Base-by-base conservation (phyloP, 2,329 filamentous ascomycete species). In the Cercospora sp. region DNA sequence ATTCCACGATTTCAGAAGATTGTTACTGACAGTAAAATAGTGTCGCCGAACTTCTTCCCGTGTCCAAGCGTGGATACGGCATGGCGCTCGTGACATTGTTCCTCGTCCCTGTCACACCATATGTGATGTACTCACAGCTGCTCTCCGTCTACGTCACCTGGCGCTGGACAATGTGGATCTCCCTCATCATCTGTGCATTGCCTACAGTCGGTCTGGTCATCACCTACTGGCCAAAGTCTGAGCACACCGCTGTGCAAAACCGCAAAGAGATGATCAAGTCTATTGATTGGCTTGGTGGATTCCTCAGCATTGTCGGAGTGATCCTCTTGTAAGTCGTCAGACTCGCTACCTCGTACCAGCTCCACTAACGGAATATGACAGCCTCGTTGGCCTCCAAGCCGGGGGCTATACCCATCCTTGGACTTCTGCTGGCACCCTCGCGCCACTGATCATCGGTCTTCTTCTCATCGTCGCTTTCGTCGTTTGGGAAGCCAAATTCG, bases 281-380 rank as follows among this genome's bases (percentile, higher is more conserved):
- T 49, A 82, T 85, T 55, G 85, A 87, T 66, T 83, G 81, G 60
- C 69, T 85, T 12, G 85, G 85, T 26, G 84, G 84, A 0, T 74
- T 85, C 9, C 75, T 86, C 6, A 82, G 79, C 16, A 83, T 85
- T 60, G 71, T 76, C 34, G 85, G 85, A 16, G 76, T 85, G 63
- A 79, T 85, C 9, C 74, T 85, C 1, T 82, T 86, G 63, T 65
- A 24, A 37, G 62, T 57, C 3, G 2, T 24, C 28, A 2, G 8
- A 18, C 37, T 13, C 3, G 8, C 0, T 2, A n/a, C 2, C 10
- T 21, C 9, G 1, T 13, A 5, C 5, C 18, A 21, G 7, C 9
- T n/a, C 26, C 24, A 28, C 65, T 67, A 12, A 67, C 28, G 1
- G 16, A 5, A n/a, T 3, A 12, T 2, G 8, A n/a, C 26, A 67